A percentile compares a stretch with the other conserved stretches of the same genome.
Conservation (phyloP, 2,329 filamentous ascomycete genomes). For the Aspergillus calidoustus region DNA sequence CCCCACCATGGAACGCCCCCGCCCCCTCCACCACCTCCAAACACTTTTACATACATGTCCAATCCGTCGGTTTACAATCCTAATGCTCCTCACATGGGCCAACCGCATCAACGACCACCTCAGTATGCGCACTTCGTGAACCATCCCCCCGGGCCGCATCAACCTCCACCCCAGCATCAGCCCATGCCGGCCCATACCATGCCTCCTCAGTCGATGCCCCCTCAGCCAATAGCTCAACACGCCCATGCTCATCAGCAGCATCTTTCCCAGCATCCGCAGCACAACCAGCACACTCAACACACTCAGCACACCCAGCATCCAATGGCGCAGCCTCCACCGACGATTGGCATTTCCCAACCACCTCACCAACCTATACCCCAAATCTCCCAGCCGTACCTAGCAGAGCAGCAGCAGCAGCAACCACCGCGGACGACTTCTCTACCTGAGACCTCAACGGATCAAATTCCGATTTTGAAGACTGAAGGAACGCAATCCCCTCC, state of each 20-base stretch:
- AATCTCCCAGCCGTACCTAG: conserved; percentile 71
- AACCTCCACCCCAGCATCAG: conserved; percentile 35
- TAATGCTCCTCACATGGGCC: conserved; percentile 57
- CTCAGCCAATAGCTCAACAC: conserved; percentile 48
- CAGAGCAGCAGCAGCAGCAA: conserved; percentile 69
- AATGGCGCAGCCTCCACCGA: conserved; percentile 31
- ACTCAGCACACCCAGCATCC: conserved; percentile 40
- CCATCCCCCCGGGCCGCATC: conserved; percentile 45
- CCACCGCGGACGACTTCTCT: conserved; percentile 66
- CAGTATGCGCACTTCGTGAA: conserved; percentile 45
- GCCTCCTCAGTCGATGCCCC: conserved; percentile 33
- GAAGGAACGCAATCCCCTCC: conserved; percentile 52
- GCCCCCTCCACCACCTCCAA: conserved; percentile 61
- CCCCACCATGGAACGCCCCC: conserved; percentile 65
- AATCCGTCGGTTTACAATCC: conserved; percentile 85
- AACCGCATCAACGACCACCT: conserved; percentile 47
- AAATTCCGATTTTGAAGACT: conserved; percentile 48
- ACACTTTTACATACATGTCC: conserved; percentile 81
- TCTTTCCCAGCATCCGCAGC: conserved; percentile 44
- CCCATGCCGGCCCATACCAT: conserved; percentile 31
- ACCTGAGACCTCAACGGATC: conserved; percentile 60
- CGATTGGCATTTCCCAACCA: conserved; percentile 38
- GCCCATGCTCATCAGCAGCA: conserved; percentile 47
- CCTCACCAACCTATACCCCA: conserved; percentile 52
- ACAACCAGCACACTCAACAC: conserved; percentile 46